Evolutionary conservation across 192 early-diverging fungal genomes (phyloP).

Genomic region (Podochytrium sp.): DNA sequence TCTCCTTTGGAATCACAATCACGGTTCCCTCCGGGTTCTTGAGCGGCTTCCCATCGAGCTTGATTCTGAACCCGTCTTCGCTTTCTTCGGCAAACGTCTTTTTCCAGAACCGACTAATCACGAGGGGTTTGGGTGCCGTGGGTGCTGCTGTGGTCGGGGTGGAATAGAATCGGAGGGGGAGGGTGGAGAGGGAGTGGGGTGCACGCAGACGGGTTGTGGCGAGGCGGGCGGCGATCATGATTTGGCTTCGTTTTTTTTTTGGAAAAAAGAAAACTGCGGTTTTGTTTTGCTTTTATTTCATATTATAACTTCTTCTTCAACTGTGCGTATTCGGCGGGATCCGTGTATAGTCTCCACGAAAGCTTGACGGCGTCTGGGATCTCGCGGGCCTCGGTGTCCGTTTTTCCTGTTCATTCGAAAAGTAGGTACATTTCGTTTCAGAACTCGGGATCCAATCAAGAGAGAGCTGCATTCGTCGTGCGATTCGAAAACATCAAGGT

Average conservation of each 20-base stretch:
- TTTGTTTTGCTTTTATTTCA: not conserved
- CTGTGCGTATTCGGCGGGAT: constrained; percentile 7
- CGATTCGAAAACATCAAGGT: not conserved
- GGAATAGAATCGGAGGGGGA: not conserved
- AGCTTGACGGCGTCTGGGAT: constrained; percentile 4
- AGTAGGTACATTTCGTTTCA: too few relatives aligned
- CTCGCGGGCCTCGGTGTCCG: not conserved
- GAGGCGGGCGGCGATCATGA: too few relatives aligned
- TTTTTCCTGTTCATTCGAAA: constrained; percentile 1
- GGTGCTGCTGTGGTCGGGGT: not conserved
- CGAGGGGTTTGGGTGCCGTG: not conserved
- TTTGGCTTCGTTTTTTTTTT: too few relatives aligned
- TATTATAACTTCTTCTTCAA: constrained; percentile 25
- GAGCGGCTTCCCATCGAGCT: constrained; percentile 77
- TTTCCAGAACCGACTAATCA: constrained; percentile 26
- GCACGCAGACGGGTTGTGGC: too few relatives aligned
- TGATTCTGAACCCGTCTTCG: constrained; percentile 13
- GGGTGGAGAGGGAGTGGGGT: not conserved
- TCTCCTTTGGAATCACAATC: constrained; percentile 61
- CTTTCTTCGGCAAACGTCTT: constrained; percentile 4
- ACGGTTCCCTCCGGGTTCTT: constrained; percentile 81
- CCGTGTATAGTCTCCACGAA: constrained; percentile 20
- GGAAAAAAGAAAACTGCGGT: not conserved
- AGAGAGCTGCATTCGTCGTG: not conserved
- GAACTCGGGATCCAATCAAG: too few relatives aligned